Evolutionary conservation across 306 rosid genomes (phyloP), one percentile per base, ranked within the genome.

Genomic region (Citrullus amarus): DNA sequence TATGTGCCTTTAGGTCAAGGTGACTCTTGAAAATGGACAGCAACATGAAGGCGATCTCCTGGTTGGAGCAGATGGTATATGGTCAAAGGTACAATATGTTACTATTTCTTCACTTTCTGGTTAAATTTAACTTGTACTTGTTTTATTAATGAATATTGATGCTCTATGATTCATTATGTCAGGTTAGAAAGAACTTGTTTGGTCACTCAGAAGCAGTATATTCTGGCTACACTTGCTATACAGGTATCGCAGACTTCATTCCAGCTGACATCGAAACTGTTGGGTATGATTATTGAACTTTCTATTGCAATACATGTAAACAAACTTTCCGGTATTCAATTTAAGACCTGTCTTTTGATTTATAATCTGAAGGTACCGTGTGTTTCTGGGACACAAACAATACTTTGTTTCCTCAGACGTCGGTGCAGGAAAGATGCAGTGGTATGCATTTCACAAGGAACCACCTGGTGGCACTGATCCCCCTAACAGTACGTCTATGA

Each of bases 371-470:
- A 95, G 98, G 92, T 96, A 96, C 84, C 99, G 98, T 36, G 99
- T 96, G 16, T 96, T 96, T 86, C 80, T 96, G 88, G 99, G 99
- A 79, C 97, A 92, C 96, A 96, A 96, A 77, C 98, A 96, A 85
- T 96, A 96, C 85, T 96, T 96, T 5, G 99, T 96, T 72, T 92
- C 99, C 75, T 96, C 99, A 25, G 99, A 96, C 70, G 98, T 96
- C 17, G 99, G 99, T 6, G 90, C 82, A 15, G 99, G 99, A 83
- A 96, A 96, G 93, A 92, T 91, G 98, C 99, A 92, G 85, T 96
- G 98, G 99, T 96, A 96, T 84, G 99, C 96, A 55, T 96, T 96
- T 80, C 85, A 96, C 82, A 79, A 96, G 76, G 99, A 96, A 80
- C 65, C 87, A 75, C 79, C 98, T 17, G 97, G 98, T 78, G 98